A percentile compares a stretch with the other conserved stretches of the same genome.
Conservation (phyloP, 768 basidiomycete genomes). For the Boletellus emodensis region DNA sequence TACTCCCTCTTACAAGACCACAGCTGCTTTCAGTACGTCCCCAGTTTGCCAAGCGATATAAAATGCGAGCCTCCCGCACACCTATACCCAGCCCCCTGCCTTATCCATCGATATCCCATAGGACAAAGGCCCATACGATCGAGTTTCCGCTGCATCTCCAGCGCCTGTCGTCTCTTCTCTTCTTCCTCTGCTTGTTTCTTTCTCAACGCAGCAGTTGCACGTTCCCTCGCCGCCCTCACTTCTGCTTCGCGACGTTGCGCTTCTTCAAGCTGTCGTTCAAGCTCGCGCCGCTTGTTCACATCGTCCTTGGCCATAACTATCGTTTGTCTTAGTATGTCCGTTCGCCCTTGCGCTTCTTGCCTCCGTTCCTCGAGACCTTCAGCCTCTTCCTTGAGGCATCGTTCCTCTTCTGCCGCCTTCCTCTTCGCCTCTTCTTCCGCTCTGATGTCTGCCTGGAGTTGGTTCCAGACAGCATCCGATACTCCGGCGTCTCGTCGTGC, state of each 20-base stretch:
- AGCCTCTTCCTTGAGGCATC: slow-evolving; percentile 18
- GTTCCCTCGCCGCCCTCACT: slow-evolving; percentile 25
- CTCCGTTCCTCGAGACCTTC: slow-evolving; percentile 8
- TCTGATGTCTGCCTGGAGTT: slow-evolving; percentile 41
- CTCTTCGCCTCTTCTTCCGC: slow-evolving; percentile 20
- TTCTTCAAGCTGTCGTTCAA: slow-evolving; percentile 26
- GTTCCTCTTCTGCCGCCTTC: slow-evolving; percentile 18
- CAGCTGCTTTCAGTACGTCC: background rate
- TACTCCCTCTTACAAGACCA: no score
- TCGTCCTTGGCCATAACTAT: slow-evolving; percentile 20
- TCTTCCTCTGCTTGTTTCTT: slow-evolving; percentile 39
- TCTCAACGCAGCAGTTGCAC: slow-evolving; percentile 27
- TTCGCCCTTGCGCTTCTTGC: slow-evolving; percentile 1
- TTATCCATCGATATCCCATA: slow-evolving; percentile 44
- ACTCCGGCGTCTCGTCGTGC: slow-evolving; percentile 49
- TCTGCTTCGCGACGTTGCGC: slow-evolving; percentile 28
- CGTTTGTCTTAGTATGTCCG: slow-evolving; percentile 11
- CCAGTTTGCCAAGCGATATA: slow-evolving; percentile 19
- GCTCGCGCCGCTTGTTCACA: slow-evolving; percentile 18
- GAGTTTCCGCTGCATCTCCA: slow-evolving; percentile 41
- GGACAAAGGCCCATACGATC: slow-evolving; percentile 48
- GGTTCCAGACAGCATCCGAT: slow-evolving; percentile 47
- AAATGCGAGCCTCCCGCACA: slow-evolving; percentile 48
- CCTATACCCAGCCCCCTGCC: slow-evolving; percentile 38
- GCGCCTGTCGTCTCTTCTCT: slow-evolving; percentile 20